Evolutionary conservation across 192 early-diverging fungal species (phyloP).

Genomic region (Gorgonomyces haynaldii): DNA sequence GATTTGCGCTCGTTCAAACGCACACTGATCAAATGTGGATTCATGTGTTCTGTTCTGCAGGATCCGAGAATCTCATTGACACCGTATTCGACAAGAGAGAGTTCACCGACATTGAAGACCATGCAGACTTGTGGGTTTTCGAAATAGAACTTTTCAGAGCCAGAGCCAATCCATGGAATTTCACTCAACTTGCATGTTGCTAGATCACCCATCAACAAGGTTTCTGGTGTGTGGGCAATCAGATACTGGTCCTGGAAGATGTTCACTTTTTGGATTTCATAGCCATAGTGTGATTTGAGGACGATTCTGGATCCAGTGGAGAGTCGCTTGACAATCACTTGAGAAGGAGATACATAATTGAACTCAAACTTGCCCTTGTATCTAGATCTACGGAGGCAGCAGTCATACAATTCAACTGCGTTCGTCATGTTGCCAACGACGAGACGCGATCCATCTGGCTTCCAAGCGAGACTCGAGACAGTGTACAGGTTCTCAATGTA

Average conservation of each 20-base stretch:
- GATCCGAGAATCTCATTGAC: slow-evolving; percentile 53
- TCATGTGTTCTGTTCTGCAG: slow-evolving; percentile 53
- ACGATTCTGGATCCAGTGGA: slow-evolving; percentile 55
- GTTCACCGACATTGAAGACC: slow-evolving; percentile 56
- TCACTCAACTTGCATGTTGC: slow-evolving; percentile 51
- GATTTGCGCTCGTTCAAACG: slow-evolving; percentile 47
- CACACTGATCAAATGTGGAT: slow-evolving; percentile 52
- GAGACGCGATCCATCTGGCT: slow-evolving; percentile 49
- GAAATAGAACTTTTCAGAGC: slow-evolving; percentile 50
- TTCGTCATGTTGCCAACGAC: slow-evolving; percentile 46
- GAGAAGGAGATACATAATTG: slow-evolving; percentile 49
- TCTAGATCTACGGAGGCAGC: slow-evolving; percentile 46
- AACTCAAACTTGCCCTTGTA: slow-evolving; percentile 65
- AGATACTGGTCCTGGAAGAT: slow-evolving; percentile 59
- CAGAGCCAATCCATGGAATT: slow-evolving; percentile 48
- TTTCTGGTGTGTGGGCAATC: slow-evolving; percentile 51
- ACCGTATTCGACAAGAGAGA: slow-evolving; percentile 53
- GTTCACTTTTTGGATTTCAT: slow-evolving; percentile 57
- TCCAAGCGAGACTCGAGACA: slow-evolving; percentile 45
- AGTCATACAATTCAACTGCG: slow-evolving; percentile 53
- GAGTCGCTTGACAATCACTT: slow-evolving; percentile 57
- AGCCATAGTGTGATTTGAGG: slow-evolving; percentile 54
- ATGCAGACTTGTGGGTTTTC: slow-evolving; percentile 51
- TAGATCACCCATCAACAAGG: slow-evolving; percentile 52
- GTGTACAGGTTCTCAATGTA: slow-evolving; percentile 51